Evolutionary conservation across 306 rosid species (phyloP), one percentile per base, ranked within the genome.

Genomic region (Fagus crenata): DNA sequence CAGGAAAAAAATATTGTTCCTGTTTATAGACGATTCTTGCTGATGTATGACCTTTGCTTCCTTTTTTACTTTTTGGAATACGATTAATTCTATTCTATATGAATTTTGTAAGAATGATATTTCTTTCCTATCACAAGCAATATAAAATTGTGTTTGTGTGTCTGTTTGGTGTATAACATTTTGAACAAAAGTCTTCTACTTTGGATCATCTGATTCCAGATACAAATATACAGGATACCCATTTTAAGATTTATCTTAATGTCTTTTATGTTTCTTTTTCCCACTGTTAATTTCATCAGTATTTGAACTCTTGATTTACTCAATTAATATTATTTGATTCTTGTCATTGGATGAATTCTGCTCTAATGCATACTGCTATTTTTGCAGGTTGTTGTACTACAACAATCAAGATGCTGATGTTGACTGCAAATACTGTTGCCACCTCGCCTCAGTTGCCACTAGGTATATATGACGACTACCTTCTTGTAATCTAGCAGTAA

Each of bases 341-440:
- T 37, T 65, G 4, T 15, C 13, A 6, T 65, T 8, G 17, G 12
- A 17, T 15, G 4, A 42, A 37, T 65, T 39, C n/a, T 37, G 28
- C 49, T 65, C 49, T 37, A 15, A 37, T 37, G 49, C 42, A 37
- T 15, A 7, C 3, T 3, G 12, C 6, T 37, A 17, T 39, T 15
- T 65, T 9, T 65, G 40, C 71, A 65, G 49, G 49, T 65, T n/a
- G 33, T 39, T 67, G 49, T 43, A 8, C 14, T 40, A 32, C 67
- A 60, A 32, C 31, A 40, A 39, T 65, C 3, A 37, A 67, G 32
- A 17, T 67, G 49, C 13, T 22, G 43, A 67, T 67, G 71, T 67
- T 67, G 71, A 39, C 46, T 17, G 49, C 71, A 67, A 67, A 67
- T 39, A 17, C 18, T 67, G 71, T 67, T 3, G 49, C 71, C 71